Percentiles rank a stretch among this genome's conserved stretches.
These are phyloP conservation scores for Zymoseptoria pseudotritici DNA, from an alignment of 2,329 filamentous ascomycete species.

Conservation along the genomic window DNA sequence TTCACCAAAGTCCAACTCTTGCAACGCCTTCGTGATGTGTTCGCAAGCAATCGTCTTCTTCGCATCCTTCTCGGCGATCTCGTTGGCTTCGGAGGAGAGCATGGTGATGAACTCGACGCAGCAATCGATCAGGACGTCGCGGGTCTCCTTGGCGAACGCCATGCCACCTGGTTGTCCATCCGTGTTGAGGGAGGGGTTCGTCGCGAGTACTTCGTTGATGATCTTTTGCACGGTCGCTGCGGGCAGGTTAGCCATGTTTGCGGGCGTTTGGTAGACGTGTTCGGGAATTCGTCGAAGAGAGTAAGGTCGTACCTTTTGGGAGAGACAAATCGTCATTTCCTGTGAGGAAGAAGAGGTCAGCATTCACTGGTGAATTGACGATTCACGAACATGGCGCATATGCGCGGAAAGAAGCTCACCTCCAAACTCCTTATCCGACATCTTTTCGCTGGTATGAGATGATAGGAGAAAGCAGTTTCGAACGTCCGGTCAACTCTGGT, in stretches of 20 bases:
- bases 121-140: constrained; percentile 93
- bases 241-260: constrained; percentile 2
- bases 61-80: constrained; percentile 96
- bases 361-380: neutral
- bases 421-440: constrained; percentile 51
- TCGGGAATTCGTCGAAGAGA: neutral
- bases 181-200: constrained; percentile 46
- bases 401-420: constrained; percentile 29
- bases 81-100: constrained; percentile 96
- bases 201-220: constrained; percentile 82
- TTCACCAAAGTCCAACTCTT: constrained; percentile 84
- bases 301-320: constrained; percentile 44
- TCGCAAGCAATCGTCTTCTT: constrained; percentile 99
- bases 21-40: constrained; percentile 90
- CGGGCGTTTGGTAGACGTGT: neutral
- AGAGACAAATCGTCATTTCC: constrained; percentile 54
- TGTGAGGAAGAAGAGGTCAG: constrained; percentile 18
- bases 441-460: constrained; percentile 21
- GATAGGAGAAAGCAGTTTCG: neutral
- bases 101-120: constrained; percentile 99
- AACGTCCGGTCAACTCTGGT: neutral
- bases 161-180: constrained; percentile 42
- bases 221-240: constrained; percentile 70
- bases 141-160: constrained; percentile 88
- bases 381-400: neutral